Conservation (phyloP, 768 basidiomycete genomes). For the Suillus sp. region DNA sequence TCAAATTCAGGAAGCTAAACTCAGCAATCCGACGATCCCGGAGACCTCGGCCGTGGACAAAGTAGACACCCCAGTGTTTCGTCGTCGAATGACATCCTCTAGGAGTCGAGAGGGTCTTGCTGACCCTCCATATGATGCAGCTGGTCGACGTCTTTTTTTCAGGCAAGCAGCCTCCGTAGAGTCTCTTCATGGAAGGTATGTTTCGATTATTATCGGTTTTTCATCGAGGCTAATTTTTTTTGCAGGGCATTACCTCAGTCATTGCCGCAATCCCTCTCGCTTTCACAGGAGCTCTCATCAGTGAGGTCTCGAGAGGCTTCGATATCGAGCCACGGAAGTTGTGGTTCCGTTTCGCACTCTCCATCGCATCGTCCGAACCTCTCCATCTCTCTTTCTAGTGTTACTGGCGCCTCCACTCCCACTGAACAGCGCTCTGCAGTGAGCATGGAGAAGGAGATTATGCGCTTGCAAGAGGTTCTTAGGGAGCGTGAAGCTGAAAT, state of each 20-base stretch:
- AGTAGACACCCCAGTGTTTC: slow-evolving; percentile 46
- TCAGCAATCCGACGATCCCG: slow-evolving; percentile 50
- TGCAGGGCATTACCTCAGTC: slow-evolving; percentile 89
- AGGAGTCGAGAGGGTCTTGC: slow-evolving; percentile 47
- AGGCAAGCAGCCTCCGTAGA: slow-evolving; percentile 85
- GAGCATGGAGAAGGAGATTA: slow-evolving; percentile 93
- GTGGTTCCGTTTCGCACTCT: slow-evolving; percentile 65
- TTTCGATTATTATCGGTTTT: slow-evolving; percentile 17
- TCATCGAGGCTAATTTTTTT: slow-evolving; percentile 21
- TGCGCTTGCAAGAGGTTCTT: slow-evolving; percentile 91
- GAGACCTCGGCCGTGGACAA: slow-evolving; percentile 45
- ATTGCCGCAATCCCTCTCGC: slow-evolving; percentile 91
- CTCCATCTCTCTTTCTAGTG: slow-evolving; percentile 55
- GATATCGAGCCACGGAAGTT: slow-evolving; percentile 72
- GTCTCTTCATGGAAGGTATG: slow-evolving; percentile 83
- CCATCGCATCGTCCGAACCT: slow-evolving; percentile 58
- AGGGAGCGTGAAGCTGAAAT: slow-evolving; percentile 94
- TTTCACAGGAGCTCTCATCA: slow-evolving; percentile 95
- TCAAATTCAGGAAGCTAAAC: slow-evolving; percentile 87
- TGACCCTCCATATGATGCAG: slow-evolving; percentile 47
- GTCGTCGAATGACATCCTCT: slow-evolving; percentile 55
- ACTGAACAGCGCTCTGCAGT: slow-evolving; percentile 72
- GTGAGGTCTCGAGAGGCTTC: slow-evolving; percentile 84
- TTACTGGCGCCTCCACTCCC: slow-evolving; percentile 24
- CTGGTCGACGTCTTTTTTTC: slow-evolving; percentile 79